phyloP scores from a whole-genome alignment of 225 moss, liverwort and hornwort species.

The Polytrichum formosum region DNA sequence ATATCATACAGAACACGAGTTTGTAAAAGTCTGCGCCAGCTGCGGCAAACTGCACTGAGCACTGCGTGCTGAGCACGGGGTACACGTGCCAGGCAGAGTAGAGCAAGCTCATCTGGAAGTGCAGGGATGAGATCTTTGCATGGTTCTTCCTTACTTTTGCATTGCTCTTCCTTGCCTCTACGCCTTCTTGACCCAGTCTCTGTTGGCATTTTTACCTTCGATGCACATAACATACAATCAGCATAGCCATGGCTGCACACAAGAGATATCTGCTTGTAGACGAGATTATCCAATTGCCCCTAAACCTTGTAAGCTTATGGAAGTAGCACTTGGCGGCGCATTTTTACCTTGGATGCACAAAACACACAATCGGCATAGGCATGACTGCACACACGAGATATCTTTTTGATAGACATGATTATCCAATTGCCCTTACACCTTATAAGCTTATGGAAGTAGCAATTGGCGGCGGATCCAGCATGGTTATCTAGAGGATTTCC shows the following conservation, averaged over 20 bases:
- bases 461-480: too few relatives aligned
- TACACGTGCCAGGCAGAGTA: slow-evolving; percentile 79
- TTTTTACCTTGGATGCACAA: slow-evolving; percentile 29
- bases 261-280: background rate
- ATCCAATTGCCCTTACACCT: too few relatives aligned
- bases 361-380: slow-evolving; percentile 1
- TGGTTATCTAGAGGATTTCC: too few relatives aligned
- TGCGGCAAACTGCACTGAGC: slow-evolving; percentile 75
- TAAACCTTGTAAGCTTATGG: too few relatives aligned
- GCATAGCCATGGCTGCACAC: slow-evolving; percentile 15
- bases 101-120: slow-evolving; percentile 78
- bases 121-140: slow-evolving; percentile 62
- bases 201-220: slow-evolving; percentile 42
- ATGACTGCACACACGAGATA: slow-evolving; percentile 5
- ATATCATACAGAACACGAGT: slow-evolving; percentile 75
- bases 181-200: slow-evolving; percentile 58
- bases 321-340: slow-evolving; percentile 7
- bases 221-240: slow-evolving; percentile 1
- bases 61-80: slow-evolving; percentile 76
- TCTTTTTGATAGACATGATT: too few relatives aligned
- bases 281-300: too few relatives aligned
- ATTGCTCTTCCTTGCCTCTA: slow-evolving; percentile 49
- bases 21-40: slow-evolving; percentile 78
- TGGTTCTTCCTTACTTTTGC: slow-evolving; percentile 43
- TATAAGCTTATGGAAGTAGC: too few relatives aligned